phyloP scores from a whole-genome alignment of 345 rosid genomes.

The Nephelium lappaceum region DNA sequence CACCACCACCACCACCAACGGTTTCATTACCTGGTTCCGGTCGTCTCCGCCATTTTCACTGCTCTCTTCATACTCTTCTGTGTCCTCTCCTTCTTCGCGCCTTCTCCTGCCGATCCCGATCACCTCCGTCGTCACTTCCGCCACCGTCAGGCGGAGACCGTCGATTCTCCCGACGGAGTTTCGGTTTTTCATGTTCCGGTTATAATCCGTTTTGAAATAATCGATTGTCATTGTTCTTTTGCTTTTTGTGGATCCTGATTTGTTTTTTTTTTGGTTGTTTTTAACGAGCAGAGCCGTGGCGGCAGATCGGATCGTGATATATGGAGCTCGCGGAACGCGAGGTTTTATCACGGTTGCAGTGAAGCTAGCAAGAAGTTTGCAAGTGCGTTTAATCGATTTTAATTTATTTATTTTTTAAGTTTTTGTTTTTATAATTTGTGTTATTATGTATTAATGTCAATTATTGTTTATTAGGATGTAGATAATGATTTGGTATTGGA shows the following conservation, averaged over 20 bases:
- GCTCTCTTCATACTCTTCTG: constrained; percentile 68
- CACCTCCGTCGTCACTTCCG: constrained; percentile 22
- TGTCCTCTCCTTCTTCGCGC: constrained; percentile 70
- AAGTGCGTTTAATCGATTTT: constrained; percentile 39
- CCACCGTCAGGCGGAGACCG: constrained; percentile 33
- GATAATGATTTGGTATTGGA: neutral
- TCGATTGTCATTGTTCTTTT: neutral
- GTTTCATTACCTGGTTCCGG: constrained; percentile 52
- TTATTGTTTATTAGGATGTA: neutral
- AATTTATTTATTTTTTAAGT: neutral
- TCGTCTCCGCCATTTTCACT: constrained; percentile 52
- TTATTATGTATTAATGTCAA: neutral
- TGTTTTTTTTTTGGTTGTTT: constrained; percentile 16
- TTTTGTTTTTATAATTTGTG: neutral
- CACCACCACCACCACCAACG: constrained; percentile 47
- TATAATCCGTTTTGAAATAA: constrained; percentile 8
- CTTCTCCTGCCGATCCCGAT: constrained; percentile 64
- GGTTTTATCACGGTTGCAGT: constrained; percentile 67
- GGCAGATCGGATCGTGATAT: constrained; percentile 72
- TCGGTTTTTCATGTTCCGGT: constrained; percentile 70
- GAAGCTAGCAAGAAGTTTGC: constrained; percentile 66
- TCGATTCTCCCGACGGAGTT: constrained; percentile 32
- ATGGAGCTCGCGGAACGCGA: constrained; percentile 72
- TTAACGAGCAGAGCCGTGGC: constrained; percentile 51
- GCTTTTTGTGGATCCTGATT: constrained; percentile 22